Conservation (phyloP, 1,284 basidiomycete genomes). For the Melampsora abietis-canadensis region DNA sequence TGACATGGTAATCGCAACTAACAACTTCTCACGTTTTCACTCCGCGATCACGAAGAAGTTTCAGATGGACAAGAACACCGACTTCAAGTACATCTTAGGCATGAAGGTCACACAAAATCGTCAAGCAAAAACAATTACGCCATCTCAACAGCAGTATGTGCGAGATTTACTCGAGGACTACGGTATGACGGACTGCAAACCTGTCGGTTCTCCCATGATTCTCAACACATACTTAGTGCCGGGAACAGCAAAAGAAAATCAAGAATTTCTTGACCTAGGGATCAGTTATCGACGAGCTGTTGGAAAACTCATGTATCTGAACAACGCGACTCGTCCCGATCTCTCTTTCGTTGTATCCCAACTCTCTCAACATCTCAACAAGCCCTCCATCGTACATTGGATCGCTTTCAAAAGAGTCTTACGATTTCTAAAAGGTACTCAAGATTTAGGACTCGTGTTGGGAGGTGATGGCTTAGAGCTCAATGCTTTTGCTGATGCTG, state of each 20-base stretch:
- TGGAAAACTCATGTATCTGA: background rate
- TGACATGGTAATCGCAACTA: background rate
- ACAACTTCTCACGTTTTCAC: background rate
- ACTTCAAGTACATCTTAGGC: conserved; percentile 5
- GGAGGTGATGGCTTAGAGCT: too few species aligned
- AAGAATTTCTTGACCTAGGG: too few species aligned
- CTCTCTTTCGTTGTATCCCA: background rate
- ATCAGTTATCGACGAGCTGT: too few species aligned
- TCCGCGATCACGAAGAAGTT: background rate
- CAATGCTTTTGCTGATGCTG: too few species aligned
- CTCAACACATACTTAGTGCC: background rate
- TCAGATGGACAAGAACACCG: conserved; percentile 11
- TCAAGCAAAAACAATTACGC: background rate
- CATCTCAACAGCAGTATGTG: conserved; percentile 2
- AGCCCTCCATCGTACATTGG: conserved; percentile 5
- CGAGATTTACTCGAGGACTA: conserved; percentile 10
- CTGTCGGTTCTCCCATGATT: background rate
- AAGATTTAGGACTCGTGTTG: too few species aligned
- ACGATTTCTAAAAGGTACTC: too few species aligned
- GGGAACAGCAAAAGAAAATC: too few species aligned
- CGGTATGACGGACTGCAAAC: background rate
- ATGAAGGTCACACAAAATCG: conserved; percentile 4
- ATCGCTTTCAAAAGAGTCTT: background rate
- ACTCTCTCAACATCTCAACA: background rate
- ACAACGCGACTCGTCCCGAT: background rate